Conservation (phyloP, 2,329 filamentous ascomycete genomes). For the Penicillium sp. region DNA sequence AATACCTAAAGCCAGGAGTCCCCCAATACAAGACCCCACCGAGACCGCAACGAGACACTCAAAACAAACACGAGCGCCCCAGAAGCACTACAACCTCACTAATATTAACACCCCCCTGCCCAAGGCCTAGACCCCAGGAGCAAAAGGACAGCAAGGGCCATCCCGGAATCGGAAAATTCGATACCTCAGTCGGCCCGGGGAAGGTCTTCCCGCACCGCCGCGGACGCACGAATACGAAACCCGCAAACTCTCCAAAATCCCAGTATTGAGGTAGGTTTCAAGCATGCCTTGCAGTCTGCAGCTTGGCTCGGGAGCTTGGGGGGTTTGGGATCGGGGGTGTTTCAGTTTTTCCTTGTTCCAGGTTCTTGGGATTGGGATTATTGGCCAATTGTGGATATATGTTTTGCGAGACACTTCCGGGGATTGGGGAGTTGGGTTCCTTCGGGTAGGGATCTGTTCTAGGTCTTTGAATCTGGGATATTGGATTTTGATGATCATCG, state of each 20-base stretch:
- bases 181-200: slow-evolving; percentile 6
- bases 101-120: background rate
- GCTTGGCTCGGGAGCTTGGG: slow-evolving; percentile 7
- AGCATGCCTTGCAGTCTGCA: slow-evolving; percentile 27
- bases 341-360: slow-evolving; percentile 14
- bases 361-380: slow-evolving; percentile 2
- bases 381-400: slow-evolving; percentile 9
- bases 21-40: background rate
- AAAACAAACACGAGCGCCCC: background rate
- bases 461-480: background rate
- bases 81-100: background rate
- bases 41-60: background rate
- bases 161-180: slow-evolving; percentile 16
- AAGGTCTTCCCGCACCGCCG: slow-evolving; percentile 14
- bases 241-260: slow-evolving; percentile 14
- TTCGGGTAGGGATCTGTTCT: background rate
- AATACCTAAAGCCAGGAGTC: slow-evolving; percentile 3
- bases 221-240: slow-evolving; percentile 13
- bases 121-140: background rate
- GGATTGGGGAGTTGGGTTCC: background rate
- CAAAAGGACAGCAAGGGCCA: slow-evolving; percentile 6
- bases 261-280: slow-evolving; percentile 28
- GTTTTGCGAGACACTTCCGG: background rate
- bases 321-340: slow-evolving; percentile 8
- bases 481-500: background rate